A percentile compares a stretch with the other conserved stretches of the same genome.
These are phyloP conservation scores for Gardenia jasminoides DNA, from an alignment of 257 asterid species.

Conservation along the genomic window DNA sequence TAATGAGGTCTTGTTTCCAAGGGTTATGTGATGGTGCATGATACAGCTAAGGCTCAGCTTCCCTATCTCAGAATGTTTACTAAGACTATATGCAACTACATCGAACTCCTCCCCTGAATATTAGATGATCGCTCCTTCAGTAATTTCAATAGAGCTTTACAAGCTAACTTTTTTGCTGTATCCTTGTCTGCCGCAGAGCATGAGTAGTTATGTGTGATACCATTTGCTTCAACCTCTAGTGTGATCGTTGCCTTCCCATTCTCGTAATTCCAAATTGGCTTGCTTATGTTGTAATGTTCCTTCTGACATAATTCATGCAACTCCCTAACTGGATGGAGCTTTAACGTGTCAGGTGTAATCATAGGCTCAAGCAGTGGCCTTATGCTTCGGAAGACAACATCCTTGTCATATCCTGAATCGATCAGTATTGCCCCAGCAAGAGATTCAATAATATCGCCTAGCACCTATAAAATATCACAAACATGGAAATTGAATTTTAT, in stretches of 20 bases:
- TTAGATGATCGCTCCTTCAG: constrained; percentile 21
- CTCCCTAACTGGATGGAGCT: constrained; percentile 65
- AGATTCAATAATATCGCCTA: constrained; percentile 86
- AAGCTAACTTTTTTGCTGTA: constrained; percentile 51
- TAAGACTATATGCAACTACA: no score
- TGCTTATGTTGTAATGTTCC: constrained; percentile 32
- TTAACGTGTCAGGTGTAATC: constrained; percentile 63
- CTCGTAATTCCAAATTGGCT: constrained; percentile 13
- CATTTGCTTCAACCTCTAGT: constrained; percentile 63
- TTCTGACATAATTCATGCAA: constrained; percentile 55
- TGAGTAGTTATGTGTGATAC: constrained; percentile 29
- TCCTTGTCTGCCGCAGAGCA: constrained; percentile 33
- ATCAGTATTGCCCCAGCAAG: constrained; percentile 72
- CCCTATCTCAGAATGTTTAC: no score
- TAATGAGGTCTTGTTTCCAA: no score
- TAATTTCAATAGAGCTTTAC: constrained; percentile 44
- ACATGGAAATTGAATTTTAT: neutral
- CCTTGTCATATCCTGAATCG: constrained; percentile 66
- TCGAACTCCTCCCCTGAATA: neutral
- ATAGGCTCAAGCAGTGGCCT: constrained; percentile 79
- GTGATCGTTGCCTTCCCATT: constrained; percentile 34
- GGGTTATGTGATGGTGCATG: no score
- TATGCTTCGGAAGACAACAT: constrained; percentile 45
- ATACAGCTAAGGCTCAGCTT: no score
- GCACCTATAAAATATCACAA: constrained; percentile 45